Evolutionary conservation across 306 rosid genomes (phyloP), one percentile per base, ranked within the genome.

Genomic region (Ormosia semicastrata): DNA sequence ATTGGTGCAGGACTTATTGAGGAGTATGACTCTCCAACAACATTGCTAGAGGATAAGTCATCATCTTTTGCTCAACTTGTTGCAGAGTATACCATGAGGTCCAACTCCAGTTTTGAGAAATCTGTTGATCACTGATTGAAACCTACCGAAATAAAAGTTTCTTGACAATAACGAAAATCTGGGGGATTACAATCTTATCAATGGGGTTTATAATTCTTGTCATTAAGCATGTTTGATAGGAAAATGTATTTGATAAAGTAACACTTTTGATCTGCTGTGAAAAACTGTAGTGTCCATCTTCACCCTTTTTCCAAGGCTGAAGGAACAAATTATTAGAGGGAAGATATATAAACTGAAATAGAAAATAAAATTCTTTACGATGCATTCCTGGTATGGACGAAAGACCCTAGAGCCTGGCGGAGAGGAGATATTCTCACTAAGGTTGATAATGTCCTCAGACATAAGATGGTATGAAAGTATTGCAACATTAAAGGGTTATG

Each of bases 31-130:
- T 66, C 95, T 3, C 98, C 97, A 1, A 54, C 84, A 18, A 87
- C 74, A 80, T 80, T 94, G 85, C 71, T 95, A 5, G 98, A 90
- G 78, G 76, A 94, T 64, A 93, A 89, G 60, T 87, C 92, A 7
- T 94, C 97, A 0, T 88, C 97, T 62, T 94, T 94, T 76, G 79
- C 97, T 46, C 91, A 89, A 79, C 95, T 89, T 71, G 97, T 94
- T 58, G 92, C 92, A 9, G 97, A 94, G 83, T 94, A 94, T 82
- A 89, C 90, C 6, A 73, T 73, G 73, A 90, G 97, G 78, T 90
- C 95, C 3, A 83, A 57, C 40, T 87, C 92, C 24, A 76, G 75
- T 49, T 84, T 78, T 79, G 58, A 76, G 44, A 66, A 86, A 80
- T 77, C 57, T 7, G 33, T 7, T 49, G 72, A 77, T 59, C 64